Evolutionary conservation across 768 basidiomycete genomes (phyloP).

Genomic region (Lentinula edodes): DNA sequence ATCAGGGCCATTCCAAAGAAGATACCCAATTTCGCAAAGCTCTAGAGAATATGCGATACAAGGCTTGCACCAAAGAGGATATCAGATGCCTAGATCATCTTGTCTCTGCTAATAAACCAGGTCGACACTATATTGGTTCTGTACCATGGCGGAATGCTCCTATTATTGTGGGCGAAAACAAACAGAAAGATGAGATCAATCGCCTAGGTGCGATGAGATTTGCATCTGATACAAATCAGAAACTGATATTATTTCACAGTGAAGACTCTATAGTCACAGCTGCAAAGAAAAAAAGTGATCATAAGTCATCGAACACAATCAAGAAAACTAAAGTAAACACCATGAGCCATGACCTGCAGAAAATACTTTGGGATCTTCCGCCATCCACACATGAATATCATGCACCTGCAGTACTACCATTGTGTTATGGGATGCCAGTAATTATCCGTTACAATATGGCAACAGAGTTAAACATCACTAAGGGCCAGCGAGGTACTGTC

Average conservation of each 20-base stretch:
- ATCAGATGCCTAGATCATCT: constrained; percentile 25
- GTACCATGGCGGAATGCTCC: constrained; percentile 22
- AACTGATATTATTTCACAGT: constrained; percentile 21
- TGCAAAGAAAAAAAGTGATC: neutral
- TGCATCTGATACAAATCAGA: constrained; percentile 21
- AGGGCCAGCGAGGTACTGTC: constrained; percentile 24
- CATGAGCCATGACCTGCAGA: constrained; percentile 10
- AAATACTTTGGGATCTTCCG: constrained; percentile 17
- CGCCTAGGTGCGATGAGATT: constrained; percentile 18
- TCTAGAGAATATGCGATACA: constrained; percentile 23
- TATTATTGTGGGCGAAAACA: constrained; percentile 26
- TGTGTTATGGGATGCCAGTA: constrained; percentile 28
- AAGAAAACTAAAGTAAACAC: neutral
- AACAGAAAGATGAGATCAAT: constrained; percentile 27
- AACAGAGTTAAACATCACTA: constrained; percentile 27
- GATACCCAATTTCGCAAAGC: constrained; percentile 14
- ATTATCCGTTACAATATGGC: constrained; percentile 26
- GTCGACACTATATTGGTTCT: constrained; percentile 44
- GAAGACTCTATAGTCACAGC: constrained; percentile 5
- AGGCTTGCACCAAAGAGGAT: constrained; percentile 35
- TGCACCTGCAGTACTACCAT: constrained; percentile 20
- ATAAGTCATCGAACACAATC: neutral
- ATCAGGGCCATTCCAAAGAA: neutral
- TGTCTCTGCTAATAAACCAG: constrained; percentile 7
- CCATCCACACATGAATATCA: constrained; percentile 18